These are phyloP conservation scores for Clavariopsis aquatica DNA, from an alignment of 495 filamentous ascomycete genomes.

Conservation along the genomic window DNA sequence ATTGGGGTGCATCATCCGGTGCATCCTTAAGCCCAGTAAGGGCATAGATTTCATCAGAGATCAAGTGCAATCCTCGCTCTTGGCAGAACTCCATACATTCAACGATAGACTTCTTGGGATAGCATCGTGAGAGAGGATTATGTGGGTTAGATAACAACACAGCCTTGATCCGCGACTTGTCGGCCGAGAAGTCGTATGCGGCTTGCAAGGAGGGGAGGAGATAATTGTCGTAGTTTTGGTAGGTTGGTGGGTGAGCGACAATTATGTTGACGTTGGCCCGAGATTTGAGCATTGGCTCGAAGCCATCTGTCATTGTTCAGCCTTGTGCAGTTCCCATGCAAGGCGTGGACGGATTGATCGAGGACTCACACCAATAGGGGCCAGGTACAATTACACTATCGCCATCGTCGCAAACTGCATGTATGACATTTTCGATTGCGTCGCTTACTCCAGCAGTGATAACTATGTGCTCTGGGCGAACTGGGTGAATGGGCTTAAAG, in stretches of 20 bases:
- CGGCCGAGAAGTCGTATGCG: slow-evolving; percentile 24
- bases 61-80: slow-evolving; percentile 57
- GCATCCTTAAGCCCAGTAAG: slow-evolving; percentile 7
- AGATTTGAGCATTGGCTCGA: slow-evolving; percentile 17
- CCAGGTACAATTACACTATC: slow-evolving; percentile 34
- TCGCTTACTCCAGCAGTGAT: slow-evolving; percentile 28
- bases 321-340: background rate
- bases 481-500: slow-evolving; percentile 24
- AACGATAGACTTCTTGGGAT: slow-evolving; percentile 51
- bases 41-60: slow-evolving; percentile 67
- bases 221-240: slow-evolving; percentile 33
- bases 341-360: background rate
- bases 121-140: slow-evolving; percentile 62
- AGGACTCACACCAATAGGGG: slow-evolving; percentile 29
- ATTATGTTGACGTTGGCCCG: slow-evolving; percentile 31
- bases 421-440: slow-evolving; percentile 28
- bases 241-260: slow-evolving; percentile 26
- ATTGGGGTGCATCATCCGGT: background rate
- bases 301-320: slow-evolving; percentile 22
- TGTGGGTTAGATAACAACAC: slow-evolving; percentile 62
- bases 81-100: slow-evolving; percentile 56
- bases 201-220: slow-evolving; percentile 29
- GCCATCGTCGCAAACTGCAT: slow-evolving; percentile 33
- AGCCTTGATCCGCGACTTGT: slow-evolving; percentile 46
- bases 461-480: slow-evolving; percentile 24